phyloP scores from a whole-genome alignment of 2,329 filamentous ascomycete genomes.

The Alternaria metachromatica region DNA sequence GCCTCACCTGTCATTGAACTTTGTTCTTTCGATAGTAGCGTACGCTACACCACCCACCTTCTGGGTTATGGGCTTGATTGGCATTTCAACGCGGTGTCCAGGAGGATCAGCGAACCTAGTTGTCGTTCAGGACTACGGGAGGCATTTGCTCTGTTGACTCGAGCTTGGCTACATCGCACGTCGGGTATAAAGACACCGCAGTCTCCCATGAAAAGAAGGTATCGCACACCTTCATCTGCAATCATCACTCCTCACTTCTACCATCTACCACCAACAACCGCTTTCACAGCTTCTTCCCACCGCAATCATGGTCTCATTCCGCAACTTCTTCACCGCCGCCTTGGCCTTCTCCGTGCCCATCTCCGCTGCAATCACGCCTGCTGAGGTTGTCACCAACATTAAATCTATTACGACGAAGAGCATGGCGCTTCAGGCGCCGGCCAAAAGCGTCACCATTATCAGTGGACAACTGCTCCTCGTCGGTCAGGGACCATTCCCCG shows the following conservation, averaged over 20 bases:
- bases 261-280: neutral
- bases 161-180: neutral
- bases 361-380: slow-evolving; percentile 5
- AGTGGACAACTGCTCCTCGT: slow-evolving; percentile 16
- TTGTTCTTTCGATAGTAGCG: neutral
- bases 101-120: slow-evolving; percentile 6
- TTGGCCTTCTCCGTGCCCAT: slow-evolving; percentile 19
- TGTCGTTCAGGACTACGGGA: neutral
- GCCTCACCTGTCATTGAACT: neutral
- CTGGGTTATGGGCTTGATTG: neutral
- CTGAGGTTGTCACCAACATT: slow-evolving; percentile 20
- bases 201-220: neutral
- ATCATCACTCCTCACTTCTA: slow-evolving; percentile 5
- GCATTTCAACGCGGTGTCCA: neutral
- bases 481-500: slow-evolving; percentile 17
- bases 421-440: neutral
- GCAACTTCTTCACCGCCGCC: slow-evolving; percentile 18
- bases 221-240: slow-evolving; percentile 8
- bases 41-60: neutral
- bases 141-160: neutral
- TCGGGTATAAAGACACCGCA: slow-evolving; percentile 5
- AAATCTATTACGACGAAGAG: slow-evolving; percentile 14
- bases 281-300: neutral
- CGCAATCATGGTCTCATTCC: slow-evolving; percentile 22
- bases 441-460: neutral